Evolutionary conservation across 192 early-diverging fungal species (phyloP).

Genomic region (Coemansia erecta): DNA sequence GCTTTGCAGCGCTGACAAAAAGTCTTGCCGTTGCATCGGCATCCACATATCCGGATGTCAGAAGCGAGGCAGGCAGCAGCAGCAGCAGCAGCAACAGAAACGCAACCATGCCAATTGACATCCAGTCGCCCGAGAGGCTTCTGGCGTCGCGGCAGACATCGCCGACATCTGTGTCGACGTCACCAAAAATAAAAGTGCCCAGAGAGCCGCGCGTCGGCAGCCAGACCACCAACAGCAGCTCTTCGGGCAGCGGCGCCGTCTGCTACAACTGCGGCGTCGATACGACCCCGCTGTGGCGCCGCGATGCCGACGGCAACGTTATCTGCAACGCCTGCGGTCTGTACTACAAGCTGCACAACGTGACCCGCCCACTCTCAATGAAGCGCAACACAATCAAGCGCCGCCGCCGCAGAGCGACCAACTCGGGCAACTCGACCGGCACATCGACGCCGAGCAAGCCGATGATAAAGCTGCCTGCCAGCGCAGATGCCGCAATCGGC

Average conservation of each 20-base stretch:
- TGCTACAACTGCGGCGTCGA: constrained; percentile 74
- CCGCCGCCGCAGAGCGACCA: constrained; percentile 57
- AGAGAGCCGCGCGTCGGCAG: not conserved
- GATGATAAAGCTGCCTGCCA: not conserved
- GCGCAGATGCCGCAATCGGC: constrained; percentile 5
- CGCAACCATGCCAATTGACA: not conserved
- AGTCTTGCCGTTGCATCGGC: constrained; percentile 1
- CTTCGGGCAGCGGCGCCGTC: constrained; percentile 4
- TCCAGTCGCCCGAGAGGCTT: not conserved
- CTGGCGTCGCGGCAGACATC: constrained; percentile 8
- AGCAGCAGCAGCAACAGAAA: not conserved
- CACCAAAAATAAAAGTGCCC: not conserved
- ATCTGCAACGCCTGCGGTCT: constrained; percentile 93
- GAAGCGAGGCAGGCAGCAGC: not conserved
- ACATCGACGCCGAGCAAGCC: not conserved
- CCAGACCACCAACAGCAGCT: not conserved
- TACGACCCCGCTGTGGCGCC: constrained; percentile 72
- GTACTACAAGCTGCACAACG: constrained; percentile 80
- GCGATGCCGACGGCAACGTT: constrained; percentile 63
- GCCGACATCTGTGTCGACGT: not conserved
- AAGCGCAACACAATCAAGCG: constrained; percentile 69
- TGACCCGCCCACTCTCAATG: constrained; percentile 70
- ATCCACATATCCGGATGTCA: not conserved
- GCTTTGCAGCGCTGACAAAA: constrained; percentile 7
- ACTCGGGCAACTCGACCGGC: not conserved